Conservation (phyloP, 2,329 filamentous ascomycete genomes). For the Aspergillus melleus region DNA sequence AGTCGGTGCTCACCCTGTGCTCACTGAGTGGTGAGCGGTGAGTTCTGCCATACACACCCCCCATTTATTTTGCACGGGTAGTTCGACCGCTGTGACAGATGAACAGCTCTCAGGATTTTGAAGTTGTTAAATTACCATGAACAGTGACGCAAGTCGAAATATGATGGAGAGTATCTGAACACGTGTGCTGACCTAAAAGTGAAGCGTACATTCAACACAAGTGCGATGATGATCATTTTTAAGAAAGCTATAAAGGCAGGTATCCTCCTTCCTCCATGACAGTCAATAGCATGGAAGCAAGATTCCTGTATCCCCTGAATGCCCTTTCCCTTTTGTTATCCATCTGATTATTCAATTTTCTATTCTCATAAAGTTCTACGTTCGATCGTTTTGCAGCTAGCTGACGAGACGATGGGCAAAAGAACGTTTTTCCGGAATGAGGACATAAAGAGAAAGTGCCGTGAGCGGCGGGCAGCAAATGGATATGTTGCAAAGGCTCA, state of each 20-base stretch:
- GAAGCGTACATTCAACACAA: background rate
- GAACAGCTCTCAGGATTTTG: slow-evolving; percentile 1
- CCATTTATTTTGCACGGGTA: slow-evolving; percentile 6
- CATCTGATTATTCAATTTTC: slow-evolving; percentile 1
- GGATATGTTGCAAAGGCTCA: slow-evolving; percentile 3
- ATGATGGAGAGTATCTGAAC: slow-evolving; percentile 1
- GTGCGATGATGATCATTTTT: background rate
- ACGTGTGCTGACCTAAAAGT: background rate
- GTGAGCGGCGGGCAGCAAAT: background rate
- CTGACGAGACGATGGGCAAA: slow-evolving; percentile 4
- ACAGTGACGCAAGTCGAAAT: background rate
- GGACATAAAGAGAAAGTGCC: background rate
- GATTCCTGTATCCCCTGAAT: background rate
- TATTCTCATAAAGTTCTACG: background rate
- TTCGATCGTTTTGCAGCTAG: background rate
- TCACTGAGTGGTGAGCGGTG: background rate
- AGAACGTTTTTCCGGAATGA: background rate
- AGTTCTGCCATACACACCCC: background rate
- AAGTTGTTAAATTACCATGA: background rate
- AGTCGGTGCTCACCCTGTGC: background rate
- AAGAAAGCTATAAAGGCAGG: slow-evolving; percentile 3
- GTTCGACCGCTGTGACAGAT: slow-evolving; percentile 2
- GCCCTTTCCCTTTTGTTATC: background rate
- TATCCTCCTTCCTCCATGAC: background rate
- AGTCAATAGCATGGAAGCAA: slow-evolving; percentile 3